phyloP scores from a whole-genome alignment of 164 flowering plant species.

The Kalanchoe fedtschenkoi region DNA sequence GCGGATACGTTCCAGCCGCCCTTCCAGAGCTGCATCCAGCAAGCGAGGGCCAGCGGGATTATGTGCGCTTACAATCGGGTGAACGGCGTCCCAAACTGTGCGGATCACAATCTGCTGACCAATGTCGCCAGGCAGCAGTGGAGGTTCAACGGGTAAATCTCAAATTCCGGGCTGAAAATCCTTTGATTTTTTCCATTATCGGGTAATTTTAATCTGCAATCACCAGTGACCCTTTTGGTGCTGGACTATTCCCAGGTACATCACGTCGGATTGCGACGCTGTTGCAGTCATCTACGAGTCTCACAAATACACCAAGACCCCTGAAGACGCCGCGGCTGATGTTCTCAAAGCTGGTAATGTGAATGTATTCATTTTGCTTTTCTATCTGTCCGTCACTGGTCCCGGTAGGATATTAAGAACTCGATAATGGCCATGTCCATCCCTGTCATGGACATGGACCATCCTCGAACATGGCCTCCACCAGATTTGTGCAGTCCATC shows the following conservation, averaged over 20 bases:
- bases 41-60: conserved; percentile 71
- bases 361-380: not conserved
- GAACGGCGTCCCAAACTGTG: conserved; percentile 83
- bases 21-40: conserved; percentile 54
- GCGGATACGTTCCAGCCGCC: conserved; percentile 93
- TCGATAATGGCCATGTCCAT: not conserved
- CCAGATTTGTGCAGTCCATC: too few relatives aligned
- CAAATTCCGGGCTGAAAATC: not conserved
- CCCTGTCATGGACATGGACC: conserved; percentile 4
- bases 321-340: conserved; percentile 78
- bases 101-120: conserved; percentile 55
- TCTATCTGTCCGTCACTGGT: not conserved
- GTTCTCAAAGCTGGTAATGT: conserved; percentile 63
- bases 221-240: not conserved
- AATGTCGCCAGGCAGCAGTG: conserved; percentile 52
- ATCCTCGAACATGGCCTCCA: conserved; percentile 1
- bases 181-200: not conserved
- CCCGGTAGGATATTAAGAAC: not conserved
- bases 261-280: conserved; percentile 85
- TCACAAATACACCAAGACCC: conserved; percentile 54
- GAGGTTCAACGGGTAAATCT: conserved; percentile 61
- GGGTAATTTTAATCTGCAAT: not conserved
- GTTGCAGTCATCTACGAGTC: conserved; percentile 53
- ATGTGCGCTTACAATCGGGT: conserved; percentile 90
- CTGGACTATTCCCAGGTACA: conserved; percentile 42